phyloP scores from a whole-genome alignment of 2,329 filamentous ascomycete genomes.

The Epichloe glyceriae region DNA sequence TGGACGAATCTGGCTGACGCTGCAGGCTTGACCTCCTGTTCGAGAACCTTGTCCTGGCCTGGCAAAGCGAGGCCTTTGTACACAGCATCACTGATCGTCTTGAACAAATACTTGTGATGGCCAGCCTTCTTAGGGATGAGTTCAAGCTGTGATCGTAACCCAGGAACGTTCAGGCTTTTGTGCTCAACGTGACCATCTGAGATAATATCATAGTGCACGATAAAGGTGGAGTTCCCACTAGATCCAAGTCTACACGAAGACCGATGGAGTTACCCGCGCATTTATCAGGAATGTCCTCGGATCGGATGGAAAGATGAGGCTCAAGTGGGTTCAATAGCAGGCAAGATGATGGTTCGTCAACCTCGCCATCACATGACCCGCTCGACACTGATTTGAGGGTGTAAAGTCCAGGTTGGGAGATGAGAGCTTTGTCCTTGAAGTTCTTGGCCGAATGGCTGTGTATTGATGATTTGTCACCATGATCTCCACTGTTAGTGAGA shows the following conservation, averaged over 20 bases:
- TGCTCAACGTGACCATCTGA: conserved; percentile 44
- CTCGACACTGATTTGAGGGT: conserved; percentile 69
- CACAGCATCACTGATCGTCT: conserved; percentile 66
- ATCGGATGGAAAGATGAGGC: conserved; percentile 59
- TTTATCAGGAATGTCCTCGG: conserved; percentile 82
- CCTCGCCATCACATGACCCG: conserved; percentile 71
- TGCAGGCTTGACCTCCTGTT: conserved; percentile 87
- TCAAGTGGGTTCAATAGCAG: conserved; percentile 82
- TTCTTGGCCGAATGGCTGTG: conserved; percentile 50
- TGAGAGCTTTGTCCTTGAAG: conserved; percentile 48
- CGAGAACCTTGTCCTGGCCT: conserved; percentile 50
- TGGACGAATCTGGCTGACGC: conserved; percentile 63
- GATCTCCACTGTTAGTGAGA: conserved; percentile 56
- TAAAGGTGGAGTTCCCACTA: conserved; percentile 83
- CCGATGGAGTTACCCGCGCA: conserved; percentile 91
- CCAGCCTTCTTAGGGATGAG: conserved; percentile 72
- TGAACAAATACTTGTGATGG: conserved; percentile 76
- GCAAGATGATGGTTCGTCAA: conserved; percentile 90
- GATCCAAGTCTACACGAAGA: conserved; percentile 73
- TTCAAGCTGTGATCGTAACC: conserved; percentile 71
- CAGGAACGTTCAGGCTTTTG: conserved; percentile 46
- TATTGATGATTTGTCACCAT: conserved; percentile 44
- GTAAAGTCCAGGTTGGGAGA: conserved; percentile 74
- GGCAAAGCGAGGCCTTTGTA: conserved; percentile 56
- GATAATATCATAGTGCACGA: conserved; percentile 63